A percentile compares a stretch with the other conserved stretches of the same genome.
Evolutionary conservation across 129 eudicot genomes (phyloP).

Genomic region (Logfia minima): DNA sequence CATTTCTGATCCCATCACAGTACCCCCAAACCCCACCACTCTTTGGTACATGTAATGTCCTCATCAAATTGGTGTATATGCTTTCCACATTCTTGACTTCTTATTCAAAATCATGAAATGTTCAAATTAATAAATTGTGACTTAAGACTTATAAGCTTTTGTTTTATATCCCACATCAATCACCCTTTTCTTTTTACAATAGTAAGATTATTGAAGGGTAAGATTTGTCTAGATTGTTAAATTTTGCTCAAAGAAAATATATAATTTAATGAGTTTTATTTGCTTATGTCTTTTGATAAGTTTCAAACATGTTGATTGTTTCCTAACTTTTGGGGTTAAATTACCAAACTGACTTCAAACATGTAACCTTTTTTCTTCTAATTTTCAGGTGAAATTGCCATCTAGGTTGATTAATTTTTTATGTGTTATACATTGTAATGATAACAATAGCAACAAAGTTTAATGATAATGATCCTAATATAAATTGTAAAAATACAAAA

Average conservation of each 20-base stretch:
- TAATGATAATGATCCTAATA: too few species aligned
- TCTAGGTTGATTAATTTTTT: too few species aligned
- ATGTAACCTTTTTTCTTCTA: not conserved
- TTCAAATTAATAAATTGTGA: not conserved
- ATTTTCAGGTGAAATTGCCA: too few species aligned
- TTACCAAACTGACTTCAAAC: not conserved
- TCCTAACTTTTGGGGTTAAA: not conserved
- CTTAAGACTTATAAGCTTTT: not conserved
- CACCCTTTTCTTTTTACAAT: not conserved
- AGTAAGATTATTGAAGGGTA: not conserved
- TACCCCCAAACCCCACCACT: not conserved
- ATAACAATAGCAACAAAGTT: too few species aligned
- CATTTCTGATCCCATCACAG: slow-evolving; percentile 16
- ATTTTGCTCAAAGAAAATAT: not conserved
- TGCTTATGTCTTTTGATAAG: not conserved
- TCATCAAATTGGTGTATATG: not conserved
- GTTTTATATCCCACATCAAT: not conserved
- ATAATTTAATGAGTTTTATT: not conserved
- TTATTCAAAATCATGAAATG: not conserved
- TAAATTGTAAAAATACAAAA: too few species aligned
- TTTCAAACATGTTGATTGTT: not conserved
- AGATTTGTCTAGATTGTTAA: not conserved
- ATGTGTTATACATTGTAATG: too few species aligned
- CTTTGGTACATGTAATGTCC: not conserved
- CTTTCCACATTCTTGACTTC: not conserved